Evolutionary conservation across 805 yeast species (phyloP).

Genomic region (Saccharomycopsis capsularis): DNA sequence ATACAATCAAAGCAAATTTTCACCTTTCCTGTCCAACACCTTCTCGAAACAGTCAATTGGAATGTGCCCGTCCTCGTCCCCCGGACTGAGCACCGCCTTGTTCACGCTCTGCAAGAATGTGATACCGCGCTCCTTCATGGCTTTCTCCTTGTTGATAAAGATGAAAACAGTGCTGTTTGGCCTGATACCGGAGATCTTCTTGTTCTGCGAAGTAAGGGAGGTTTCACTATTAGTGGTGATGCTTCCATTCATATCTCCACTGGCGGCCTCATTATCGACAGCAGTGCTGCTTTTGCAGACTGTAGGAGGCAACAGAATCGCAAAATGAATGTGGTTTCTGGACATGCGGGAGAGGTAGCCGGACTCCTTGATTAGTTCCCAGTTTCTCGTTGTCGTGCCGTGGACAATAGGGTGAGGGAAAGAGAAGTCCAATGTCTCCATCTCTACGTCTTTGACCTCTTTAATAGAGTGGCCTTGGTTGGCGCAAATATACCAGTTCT

Average conservation of each 20-base stretch:
- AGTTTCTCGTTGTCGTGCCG: slow-evolving; percentile 58
- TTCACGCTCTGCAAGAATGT: slow-evolving; percentile 59
- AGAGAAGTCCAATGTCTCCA: slow-evolving; percentile 30
- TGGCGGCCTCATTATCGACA: slow-evolving; percentile 31
- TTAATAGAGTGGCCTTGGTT: slow-evolving; percentile 84
- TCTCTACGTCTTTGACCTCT: slow-evolving; percentile 35
- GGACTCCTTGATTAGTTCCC: slow-evolving; percentile 39
- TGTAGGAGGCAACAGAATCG: no score
- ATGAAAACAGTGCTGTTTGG: slow-evolving; percentile 47
- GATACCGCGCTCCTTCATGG: slow-evolving; percentile 37
- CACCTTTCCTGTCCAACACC: slow-evolving; percentile 29
- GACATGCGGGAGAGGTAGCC: slow-evolving; percentile 63
- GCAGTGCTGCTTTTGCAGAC: no score
- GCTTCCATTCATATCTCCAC: no score
- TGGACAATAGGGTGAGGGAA: slow-evolving; percentile 60
- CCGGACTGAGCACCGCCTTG: slow-evolving; percentile 65
- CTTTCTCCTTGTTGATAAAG: slow-evolving; percentile 48
- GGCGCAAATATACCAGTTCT: slow-evolving; percentile 55
- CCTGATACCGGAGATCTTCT: slow-evolving; percentile 71
- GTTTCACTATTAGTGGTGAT: no score
- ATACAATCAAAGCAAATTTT: slow-evolving; percentile 1
- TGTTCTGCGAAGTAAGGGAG: no score
- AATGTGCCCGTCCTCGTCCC: slow-evolving; percentile 50
- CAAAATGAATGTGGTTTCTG: slow-evolving; percentile 83
- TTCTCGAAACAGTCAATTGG: slow-evolving; percentile 36